phyloP scores from a whole-genome alignment of 2,329 filamentous ascomycete genomes.

The Endothia cerciana region DNA sequence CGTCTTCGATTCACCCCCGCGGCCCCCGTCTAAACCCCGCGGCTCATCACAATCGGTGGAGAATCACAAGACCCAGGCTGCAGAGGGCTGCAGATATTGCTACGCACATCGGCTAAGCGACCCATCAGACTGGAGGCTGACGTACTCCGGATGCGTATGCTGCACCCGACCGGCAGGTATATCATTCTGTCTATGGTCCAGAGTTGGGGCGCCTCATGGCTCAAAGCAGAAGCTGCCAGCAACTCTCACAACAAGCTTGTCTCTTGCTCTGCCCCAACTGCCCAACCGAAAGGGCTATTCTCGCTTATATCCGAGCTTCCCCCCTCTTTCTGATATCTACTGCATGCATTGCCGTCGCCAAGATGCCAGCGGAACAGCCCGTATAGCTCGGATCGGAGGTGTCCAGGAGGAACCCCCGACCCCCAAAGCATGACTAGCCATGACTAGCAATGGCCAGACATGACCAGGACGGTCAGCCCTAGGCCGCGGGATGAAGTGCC shows the following conservation, averaged over 20 bases:
- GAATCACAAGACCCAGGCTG: conserved; percentile 5
- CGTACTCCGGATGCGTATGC: conserved; percentile 20
- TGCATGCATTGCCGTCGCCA: conserved; percentile 6
- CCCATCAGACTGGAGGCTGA: conserved; percentile 13
- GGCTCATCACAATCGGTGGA: conserved; percentile 3
- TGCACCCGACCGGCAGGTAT: conserved; percentile 23
- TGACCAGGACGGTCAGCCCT: neutral
- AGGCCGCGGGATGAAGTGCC: conserved; percentile 1
- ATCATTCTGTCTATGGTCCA: neutral
- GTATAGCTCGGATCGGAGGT: conserved; percentile 10
- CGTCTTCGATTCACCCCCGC: neutral
- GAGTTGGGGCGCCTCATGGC: neutral
- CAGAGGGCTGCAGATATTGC: conserved; percentile 3
- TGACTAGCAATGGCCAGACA: neutral
- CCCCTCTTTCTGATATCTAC: conserved; percentile 7
- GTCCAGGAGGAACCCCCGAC: conserved; percentile 1
- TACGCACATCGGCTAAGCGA: conserved; percentile 9
- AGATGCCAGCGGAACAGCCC: neutral
- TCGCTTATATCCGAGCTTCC: conserved; percentile 1
- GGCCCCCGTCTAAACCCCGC: conserved; percentile 4
- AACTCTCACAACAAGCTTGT: conserved; percentile 8
- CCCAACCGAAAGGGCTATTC: neutral
- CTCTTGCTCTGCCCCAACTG: neutral
- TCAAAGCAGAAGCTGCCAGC: conserved; percentile 24
- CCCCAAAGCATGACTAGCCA: neutral